Percentiles rank a stretch among this genome's conserved stretches.
Evolutionary conservation across 2,329 filamentous ascomycete genomes (phyloP).

Genomic region (Epichloe amarillans): DNA sequence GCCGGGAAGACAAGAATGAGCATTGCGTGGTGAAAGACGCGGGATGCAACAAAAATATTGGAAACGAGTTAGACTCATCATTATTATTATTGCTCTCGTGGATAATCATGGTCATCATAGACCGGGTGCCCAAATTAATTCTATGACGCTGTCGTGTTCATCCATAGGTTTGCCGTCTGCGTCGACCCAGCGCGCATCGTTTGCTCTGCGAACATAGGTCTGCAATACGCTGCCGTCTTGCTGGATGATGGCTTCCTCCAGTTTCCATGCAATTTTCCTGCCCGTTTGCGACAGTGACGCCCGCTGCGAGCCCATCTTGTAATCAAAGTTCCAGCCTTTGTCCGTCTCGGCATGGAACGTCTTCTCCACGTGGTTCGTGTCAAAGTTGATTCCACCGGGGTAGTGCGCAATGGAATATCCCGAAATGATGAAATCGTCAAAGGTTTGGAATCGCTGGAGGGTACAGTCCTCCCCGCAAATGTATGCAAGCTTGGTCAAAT

Average conservation of each 20-base stretch:
- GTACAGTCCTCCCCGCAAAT: conserved; percentile 35
- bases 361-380: conserved; percentile 34
- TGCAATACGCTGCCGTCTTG: conserved; percentile 37
- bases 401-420: conserved; percentile 47
- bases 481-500: conserved; percentile 41
- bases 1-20: too few relatives aligned
- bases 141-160: conserved; percentile 37
- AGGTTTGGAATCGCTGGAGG: conserved; percentile 41
- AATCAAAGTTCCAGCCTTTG: conserved; percentile 34
- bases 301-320: conserved; percentile 34
- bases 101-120: too few relatives aligned
- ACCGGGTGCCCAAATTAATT: conserved; percentile 38
- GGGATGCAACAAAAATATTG: too few relatives aligned
- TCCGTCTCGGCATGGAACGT: conserved; percentile 36
- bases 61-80: too few relatives aligned
- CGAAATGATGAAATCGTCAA: conserved; percentile 40
- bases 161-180: conserved; percentile 32
- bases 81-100: too few relatives aligned
- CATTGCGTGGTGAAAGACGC: too few relatives aligned
- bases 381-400: conserved; percentile 33
- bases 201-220: conserved; percentile 35
- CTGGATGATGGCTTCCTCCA: conserved; percentile 32
- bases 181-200: conserved; percentile 39
- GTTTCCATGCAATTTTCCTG: conserved; percentile 37
- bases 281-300: conserved; percentile 32